Conservation (phyloP, 257 asterid genomes). For the Knoxia roxburghii region DNA sequence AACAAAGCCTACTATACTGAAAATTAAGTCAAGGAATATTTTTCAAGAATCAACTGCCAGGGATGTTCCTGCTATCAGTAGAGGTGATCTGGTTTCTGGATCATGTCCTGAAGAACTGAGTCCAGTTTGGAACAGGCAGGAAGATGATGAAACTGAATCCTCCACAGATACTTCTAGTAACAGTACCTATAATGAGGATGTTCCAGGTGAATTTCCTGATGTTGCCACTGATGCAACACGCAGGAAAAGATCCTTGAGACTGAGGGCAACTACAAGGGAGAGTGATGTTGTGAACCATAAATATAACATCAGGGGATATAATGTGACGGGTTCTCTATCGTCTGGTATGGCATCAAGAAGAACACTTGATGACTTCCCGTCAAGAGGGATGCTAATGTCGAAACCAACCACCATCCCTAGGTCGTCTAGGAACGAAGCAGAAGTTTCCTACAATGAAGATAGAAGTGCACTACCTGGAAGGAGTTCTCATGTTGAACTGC, state of each 20-base stretch:
- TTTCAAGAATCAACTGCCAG: conserved; percentile 24
- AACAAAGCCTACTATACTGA: conserved; percentile 45
- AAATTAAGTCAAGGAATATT: conserved; percentile 47
- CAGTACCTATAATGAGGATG: conserved; percentile 30
- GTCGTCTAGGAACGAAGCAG: conserved; percentile 48
- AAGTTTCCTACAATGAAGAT: conserved; percentile 28
- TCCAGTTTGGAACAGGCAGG: conserved; percentile 13
- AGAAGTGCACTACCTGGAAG: conserved; percentile 28
- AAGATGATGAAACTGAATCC: conserved; percentile 26
- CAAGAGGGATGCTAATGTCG: conserved; percentile 32
- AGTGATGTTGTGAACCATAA: conserved; percentile 23
- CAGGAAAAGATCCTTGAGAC: conserved; percentile 60
- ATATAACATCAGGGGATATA: conserved; percentile 29
- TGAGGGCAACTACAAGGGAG: conserved; percentile 49
- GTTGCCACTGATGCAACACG: conserved; percentile 68
- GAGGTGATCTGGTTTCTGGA: conserved; percentile 34
- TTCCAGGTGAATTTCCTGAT: conserved; percentile 46
- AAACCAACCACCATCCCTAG: conserved; percentile 30
- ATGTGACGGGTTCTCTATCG: conserved; percentile 44
- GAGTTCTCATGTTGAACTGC: conserved; percentile 21
- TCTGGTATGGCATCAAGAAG: conserved; percentile 40
- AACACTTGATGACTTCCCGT: conserved; percentile 33
- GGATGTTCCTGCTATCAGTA: conserved; percentile 25
- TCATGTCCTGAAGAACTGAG: conserved; percentile 29
- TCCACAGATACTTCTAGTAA: conserved; percentile 29